Base-by-base conservation (phyloP, 2,329 filamentous ascomycete genomes). In the Trichoderma brevicompactum region DNA sequence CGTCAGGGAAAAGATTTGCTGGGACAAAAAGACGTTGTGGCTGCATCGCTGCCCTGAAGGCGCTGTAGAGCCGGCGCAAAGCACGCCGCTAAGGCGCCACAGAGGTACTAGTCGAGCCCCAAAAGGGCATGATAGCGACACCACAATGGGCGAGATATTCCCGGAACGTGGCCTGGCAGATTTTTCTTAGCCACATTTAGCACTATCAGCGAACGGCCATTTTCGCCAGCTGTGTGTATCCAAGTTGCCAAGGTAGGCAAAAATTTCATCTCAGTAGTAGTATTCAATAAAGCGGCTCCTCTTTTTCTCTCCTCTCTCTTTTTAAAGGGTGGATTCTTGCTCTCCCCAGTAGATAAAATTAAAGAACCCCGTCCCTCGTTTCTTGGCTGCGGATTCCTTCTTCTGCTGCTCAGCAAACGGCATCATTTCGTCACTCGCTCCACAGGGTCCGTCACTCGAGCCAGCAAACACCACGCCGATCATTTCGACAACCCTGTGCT, bases 381-480 rank as follows among this genome's bases (percentile, higher is more conserved):
- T 54, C 44, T 44, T 53, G 48, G 55, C 48, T 60, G 28, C 43
- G 12, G 43, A 56, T 53, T 62, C 59, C 36, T 50, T 23, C 52
- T 52, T 50, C 17, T 34, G 23, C 12, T 36, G 19, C 34, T 40
- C 8, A 40, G 23, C 41, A 43, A 62, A 65, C 64, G 36, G 56
- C 64, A 61, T 65, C 56, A 28, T 28, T 28, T 28, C 23, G 23
- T 28, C 23, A 28, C 23, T 28, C 23, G 23, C 23, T 28, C 23
- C 23, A 28, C 23, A 28, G 28, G 36, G 67, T 66, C 56, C 67
- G 64, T 68, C 64, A 66, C 63, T 63, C 59, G 66, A n/a, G 60
- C 49, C 64, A 62, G 54, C 65, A 65, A 64, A 66, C 65, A 66
- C 53, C 50, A 59, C 61, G 65, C 60, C 60, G 60, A 64, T 64